Conservation (phyloP, 139 green algal species). For the Chlamydomonas sp. region DNA sequence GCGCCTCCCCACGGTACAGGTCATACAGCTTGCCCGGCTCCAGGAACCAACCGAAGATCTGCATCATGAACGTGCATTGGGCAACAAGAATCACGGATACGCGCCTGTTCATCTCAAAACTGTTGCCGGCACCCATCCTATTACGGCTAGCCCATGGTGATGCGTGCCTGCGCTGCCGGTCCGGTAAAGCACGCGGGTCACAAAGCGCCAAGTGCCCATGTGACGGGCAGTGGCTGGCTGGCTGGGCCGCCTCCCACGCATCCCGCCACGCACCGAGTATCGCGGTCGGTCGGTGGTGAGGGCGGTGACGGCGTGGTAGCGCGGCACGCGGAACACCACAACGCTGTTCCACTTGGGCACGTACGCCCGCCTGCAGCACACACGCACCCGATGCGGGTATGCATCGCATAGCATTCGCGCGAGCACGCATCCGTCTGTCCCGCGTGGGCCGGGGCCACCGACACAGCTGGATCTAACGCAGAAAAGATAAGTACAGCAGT, state of each 20-base stretch:
- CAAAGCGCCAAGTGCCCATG: too few relatives aligned
- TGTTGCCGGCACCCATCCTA: background rate
- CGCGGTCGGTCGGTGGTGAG: slow-evolving; percentile 31
- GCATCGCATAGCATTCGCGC: too few relatives aligned
- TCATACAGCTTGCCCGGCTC: slow-evolving; percentile 45
- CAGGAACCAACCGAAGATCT: slow-evolving; percentile 58
- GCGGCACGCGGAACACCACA: slow-evolving; percentile 51
- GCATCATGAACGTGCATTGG: background rate
- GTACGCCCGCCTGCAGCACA: background rate
- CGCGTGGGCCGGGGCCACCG: too few relatives aligned
- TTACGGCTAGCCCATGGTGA: too few relatives aligned
- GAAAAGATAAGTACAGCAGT: too few relatives aligned
- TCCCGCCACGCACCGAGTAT: slow-evolving; percentile 27
- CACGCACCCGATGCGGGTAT: too few relatives aligned
- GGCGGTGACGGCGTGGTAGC: slow-evolving; percentile 55
- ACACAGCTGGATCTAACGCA: too few relatives aligned
- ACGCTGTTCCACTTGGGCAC: slow-evolving; percentile 47
- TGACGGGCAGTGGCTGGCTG: background rate
- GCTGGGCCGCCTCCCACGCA: background rate
- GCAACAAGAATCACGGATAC: background rate
- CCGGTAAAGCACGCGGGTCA: too few relatives aligned
- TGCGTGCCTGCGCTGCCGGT: too few relatives aligned
- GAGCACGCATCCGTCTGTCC: too few relatives aligned
- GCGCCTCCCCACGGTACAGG: slow-evolving; percentile 5
- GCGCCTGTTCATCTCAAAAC: background rate